Percentiles rank a stretch among this genome's conserved stretches.
These are phyloP conservation scores for Coemansia sp. DNA, from an alignment of 192 early-diverging fungal genomes.

Conservation along the genomic window DNA sequence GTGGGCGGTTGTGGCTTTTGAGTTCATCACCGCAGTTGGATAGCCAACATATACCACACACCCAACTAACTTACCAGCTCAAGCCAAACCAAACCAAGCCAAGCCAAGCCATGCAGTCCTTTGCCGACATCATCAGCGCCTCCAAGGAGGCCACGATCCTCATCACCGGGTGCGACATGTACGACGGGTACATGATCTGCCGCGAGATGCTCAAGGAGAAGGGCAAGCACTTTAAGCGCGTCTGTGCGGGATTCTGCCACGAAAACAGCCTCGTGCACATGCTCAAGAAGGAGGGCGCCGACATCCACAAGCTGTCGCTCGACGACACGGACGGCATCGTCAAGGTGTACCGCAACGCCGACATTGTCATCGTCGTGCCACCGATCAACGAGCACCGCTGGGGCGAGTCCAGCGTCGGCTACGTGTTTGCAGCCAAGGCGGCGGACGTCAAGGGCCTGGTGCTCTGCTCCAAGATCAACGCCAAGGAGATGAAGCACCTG, in stretches of 20 bases:
- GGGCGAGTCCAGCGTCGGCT: slow-evolving; percentile 22
- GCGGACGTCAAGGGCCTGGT: slow-evolving; percentile 37
- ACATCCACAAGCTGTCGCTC: slow-evolving; percentile 14
- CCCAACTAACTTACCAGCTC: neutral
- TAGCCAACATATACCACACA: too few species aligned
- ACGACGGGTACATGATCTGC: slow-evolving; percentile 31
- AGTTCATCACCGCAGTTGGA: too few species aligned
- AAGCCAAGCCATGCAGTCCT: slow-evolving; percentile 18
- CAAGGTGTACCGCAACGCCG: slow-evolving; percentile 30
- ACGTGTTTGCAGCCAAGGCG: slow-evolving; percentile 29
- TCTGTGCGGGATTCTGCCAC: slow-evolving; percentile 22
- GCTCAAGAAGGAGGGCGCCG: slow-evolving; percentile 35
- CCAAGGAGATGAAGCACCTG: slow-evolving; percentile 19
- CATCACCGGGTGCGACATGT: slow-evolving; percentile 42
- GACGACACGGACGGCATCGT: slow-evolving; percentile 23
- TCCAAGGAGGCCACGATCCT: slow-evolving; percentile 30
- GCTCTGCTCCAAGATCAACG: slow-evolving; percentile 42
- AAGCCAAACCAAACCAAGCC: neutral
- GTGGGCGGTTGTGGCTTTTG: neutral
- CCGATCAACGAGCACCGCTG: slow-evolving; percentile 35
- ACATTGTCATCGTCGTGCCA: slow-evolving; percentile 39
- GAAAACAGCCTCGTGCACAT: slow-evolving; percentile 35
- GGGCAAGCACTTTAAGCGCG: slow-evolving; percentile 17
- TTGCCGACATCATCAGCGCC: slow-evolving; percentile 21
- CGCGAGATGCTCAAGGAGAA: slow-evolving; percentile 22